Percentiles rank a stretch among this genome's conserved stretches.
These are phyloP conservation scores for Trichoderma semiorbis DNA, from an alignment of 2,329 filamentous ascomycete species.

Conservation along the genomic window DNA sequence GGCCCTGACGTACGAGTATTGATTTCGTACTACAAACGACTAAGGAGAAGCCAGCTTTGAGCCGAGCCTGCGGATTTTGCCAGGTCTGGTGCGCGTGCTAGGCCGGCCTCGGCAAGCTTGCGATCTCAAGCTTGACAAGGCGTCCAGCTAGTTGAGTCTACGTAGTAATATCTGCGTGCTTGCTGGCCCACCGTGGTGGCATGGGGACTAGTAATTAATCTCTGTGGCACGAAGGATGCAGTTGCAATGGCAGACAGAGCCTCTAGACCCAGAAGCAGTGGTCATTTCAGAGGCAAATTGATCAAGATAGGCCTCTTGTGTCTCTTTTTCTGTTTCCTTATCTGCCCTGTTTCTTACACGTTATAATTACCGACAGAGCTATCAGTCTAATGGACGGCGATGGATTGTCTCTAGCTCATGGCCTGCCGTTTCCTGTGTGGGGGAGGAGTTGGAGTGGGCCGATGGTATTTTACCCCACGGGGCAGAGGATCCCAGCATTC, in stretches of 20 bases:
- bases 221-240: neutral
- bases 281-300: neutral
- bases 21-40: neutral
- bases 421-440: neutral
- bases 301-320: neutral
- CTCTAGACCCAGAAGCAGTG: neutral
- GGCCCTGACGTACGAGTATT: neutral
- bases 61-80: neutral
- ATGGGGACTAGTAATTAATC: neutral
- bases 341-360: neutral
- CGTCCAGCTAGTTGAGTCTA: neutral
- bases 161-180: neutral
- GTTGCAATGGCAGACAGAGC: neutral
- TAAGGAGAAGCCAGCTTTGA: neutral
- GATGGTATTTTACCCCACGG: neutral
- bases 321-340: neutral
- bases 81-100: constrained; percentile 5
- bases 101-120: constrained; percentile 10
- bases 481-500: neutral
- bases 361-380: neutral
- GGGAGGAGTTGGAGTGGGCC: neutral
- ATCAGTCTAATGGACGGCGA: neutral
- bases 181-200: constrained; percentile 1
- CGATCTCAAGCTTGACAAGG: neutral
- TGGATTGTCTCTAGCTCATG: neutral